A percentile compares a stretch with the other conserved stretches of the same genome.
Conservation (phyloP, 164 flowering plant genomes). For the Sextonia rubra region DNA sequence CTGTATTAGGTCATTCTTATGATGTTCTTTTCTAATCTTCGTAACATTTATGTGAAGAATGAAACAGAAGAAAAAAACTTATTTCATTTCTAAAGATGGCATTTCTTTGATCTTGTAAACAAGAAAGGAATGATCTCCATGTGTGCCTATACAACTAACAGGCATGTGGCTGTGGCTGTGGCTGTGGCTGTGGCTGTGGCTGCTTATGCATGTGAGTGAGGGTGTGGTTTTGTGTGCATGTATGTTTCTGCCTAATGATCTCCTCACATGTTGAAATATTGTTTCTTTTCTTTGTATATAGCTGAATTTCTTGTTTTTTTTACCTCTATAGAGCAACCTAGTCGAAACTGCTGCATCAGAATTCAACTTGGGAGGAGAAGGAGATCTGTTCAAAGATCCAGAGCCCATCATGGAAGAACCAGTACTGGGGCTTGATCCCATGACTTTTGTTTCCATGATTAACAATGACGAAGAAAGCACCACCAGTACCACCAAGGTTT, state of each 20-base stretch:
- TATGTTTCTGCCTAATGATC: no score
- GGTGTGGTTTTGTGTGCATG: no score
- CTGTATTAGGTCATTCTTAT: not conserved
- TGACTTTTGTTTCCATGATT: constrained; percentile 73
- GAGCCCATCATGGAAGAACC: constrained; percentile 64
- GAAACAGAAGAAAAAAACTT: no score
- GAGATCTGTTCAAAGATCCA: constrained; percentile 89
- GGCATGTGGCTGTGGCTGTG: no score
- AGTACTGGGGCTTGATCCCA: constrained; percentile 48
- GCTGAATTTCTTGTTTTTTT: not conserved
- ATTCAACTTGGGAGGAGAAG: constrained; percentile 83
- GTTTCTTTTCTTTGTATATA: not conserved
- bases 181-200: no score
- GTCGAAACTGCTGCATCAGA: constrained; percentile 36
- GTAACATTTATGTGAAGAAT: no score
- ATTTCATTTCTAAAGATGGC: no score
- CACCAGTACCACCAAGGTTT: constrained; percentile 27
- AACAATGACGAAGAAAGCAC: constrained; percentile 61
- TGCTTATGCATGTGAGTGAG: no score
- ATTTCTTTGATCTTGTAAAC: no score
- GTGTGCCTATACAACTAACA: no score
- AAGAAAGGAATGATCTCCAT: no score
- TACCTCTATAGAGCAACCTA: constrained; percentile 3
- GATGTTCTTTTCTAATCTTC: no score
- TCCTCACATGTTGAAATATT: not conserved